A percentile compares a stretch with the other conserved stretches of the same genome.
Conservation (phyloP, 139 green algal genomes). For the Pleodorina starrii region DNA sequence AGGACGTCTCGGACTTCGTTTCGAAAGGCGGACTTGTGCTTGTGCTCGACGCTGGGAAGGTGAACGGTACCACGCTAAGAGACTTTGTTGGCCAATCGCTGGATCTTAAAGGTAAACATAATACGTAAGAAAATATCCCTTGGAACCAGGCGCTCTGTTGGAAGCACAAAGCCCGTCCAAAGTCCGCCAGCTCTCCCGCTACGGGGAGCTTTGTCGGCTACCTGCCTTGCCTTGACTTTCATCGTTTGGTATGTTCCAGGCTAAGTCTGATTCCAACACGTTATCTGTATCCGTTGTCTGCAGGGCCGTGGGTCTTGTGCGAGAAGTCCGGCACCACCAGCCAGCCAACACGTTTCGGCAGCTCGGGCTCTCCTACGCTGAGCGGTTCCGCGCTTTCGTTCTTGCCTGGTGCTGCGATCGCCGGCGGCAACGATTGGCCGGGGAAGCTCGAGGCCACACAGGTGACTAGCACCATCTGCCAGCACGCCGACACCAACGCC, state of each 20-base stretch:
- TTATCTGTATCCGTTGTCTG: no score
- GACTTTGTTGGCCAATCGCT: constrained; percentile 18
- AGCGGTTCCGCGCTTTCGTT: constrained; percentile 1
- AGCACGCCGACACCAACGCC: background rate
- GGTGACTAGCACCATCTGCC: background rate
- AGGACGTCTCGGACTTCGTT: background rate
- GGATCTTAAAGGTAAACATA: constrained; percentile 7
- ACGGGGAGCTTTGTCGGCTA: no score
- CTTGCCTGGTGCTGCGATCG: background rate
- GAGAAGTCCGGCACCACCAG: background rate
- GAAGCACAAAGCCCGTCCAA: no score
- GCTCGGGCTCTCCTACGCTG: background rate
- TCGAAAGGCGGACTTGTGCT: background rate
- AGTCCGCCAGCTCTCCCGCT: no score
- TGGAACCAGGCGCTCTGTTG: no score
- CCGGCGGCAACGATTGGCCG: background rate
- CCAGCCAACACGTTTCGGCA: background rate
- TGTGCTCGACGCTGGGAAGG: background rate
- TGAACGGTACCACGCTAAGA: background rate
- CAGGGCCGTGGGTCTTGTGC: constrained; percentile 6
- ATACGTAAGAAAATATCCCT: no score
- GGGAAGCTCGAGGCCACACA: background rate
- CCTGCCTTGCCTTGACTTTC: no score
- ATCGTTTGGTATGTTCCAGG: no score
- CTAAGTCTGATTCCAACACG: no score